phyloP scores from a whole-genome alignment of 441 rosid genomes.

The Erodium moschatum region DNA sequence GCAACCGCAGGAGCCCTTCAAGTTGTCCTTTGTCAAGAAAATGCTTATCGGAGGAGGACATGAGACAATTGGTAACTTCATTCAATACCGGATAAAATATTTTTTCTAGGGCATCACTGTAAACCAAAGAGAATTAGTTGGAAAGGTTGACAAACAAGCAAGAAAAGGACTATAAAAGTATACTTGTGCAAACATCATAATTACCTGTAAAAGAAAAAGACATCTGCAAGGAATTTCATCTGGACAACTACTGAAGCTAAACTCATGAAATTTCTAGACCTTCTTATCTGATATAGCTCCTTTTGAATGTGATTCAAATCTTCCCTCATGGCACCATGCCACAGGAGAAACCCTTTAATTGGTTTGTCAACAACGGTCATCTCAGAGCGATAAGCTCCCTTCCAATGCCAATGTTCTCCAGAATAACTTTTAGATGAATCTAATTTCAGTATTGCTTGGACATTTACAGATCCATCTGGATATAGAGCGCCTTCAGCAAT shows the following conservation, averaged over 20 bases:
- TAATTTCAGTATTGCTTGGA: constrained; percentile 24
- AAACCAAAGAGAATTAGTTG: constrained; percentile 19
- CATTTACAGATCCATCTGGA: constrained; percentile 22
- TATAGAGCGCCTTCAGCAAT: constrained; percentile 20
- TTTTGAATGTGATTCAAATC: constrained; percentile 51
- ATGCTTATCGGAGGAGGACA: constrained; percentile 23
- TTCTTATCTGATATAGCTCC: constrained; percentile 33
- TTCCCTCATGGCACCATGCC: constrained; percentile 49
- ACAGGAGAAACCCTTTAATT: constrained; percentile 38
- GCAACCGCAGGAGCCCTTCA: constrained; percentile 41
- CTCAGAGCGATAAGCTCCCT: constrained; percentile 17
- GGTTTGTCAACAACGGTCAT: constrained; percentile 29
- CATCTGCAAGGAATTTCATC: constrained; percentile 59
- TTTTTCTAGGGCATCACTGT: constrained; percentile 59
- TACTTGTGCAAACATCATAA: neutral
- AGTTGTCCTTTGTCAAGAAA: constrained; percentile 31
- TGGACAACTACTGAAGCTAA: constrained; percentile 34
- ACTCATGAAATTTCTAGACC: constrained; percentile 27
- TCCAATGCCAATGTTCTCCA: constrained; percentile 28
- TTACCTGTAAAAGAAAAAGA: constrained; percentile 69
- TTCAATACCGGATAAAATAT: constrained; percentile 40
- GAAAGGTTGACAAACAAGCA: neutral
- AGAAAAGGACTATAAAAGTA: neutral
- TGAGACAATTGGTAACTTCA: constrained; percentile 27
- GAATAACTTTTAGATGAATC: constrained; percentile 22